Base-by-base conservation (phyloP, 495 filamentous ascomycete species). In the Chaetomium cochliodes region DNA sequence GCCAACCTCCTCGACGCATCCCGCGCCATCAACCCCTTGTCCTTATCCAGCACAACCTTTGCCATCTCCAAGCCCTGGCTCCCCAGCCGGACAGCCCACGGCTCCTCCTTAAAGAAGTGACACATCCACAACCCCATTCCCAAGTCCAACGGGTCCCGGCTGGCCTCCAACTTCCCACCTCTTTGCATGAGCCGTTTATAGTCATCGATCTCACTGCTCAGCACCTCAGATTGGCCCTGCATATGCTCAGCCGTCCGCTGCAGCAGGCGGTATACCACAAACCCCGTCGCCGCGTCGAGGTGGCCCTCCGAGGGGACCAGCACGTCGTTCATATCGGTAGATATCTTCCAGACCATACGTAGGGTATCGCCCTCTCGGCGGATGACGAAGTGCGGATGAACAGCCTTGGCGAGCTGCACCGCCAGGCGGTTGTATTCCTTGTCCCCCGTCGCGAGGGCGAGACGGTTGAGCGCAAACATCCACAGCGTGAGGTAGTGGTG, bases 381-480 rank as follows among this genome's bases (percentile, higher is more conserved):
- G 18, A 80, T 56, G 30, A 88, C 79, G 69, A 89, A 89, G 22
- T 71, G 76, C 11, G 81, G 80, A 63, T 89, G 87, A 28, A 89
- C 82, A 0, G 83, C 82, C 57, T 79, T 78, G 23, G 86, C 86
- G 15, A 90, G 75, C 61, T 81, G 74, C 11, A 88, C 73, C 0
- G 85, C 87, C 42, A 81, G 79, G 3, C 69, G 64, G 63, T 87
- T 89, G 63, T 84, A 88, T 1, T 52, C 55, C 20, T 69, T 57
- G 41, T 88, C 80, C 0, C 77, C 76, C 5, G 79, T 80, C 15
- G 84, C 87, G 13, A 82, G 51, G 0, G 82, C 74, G 46, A 88
- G 76, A 6, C 87, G 79, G 71, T 88, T 88, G 3, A 89, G 74
- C 0, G 86, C 87, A 66, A 88, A 90, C 86, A 89, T 88, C 87